Evolutionary conservation across 208 protist species (phyloP).

Genomic region (Herpetomonas muscarum): DNA sequence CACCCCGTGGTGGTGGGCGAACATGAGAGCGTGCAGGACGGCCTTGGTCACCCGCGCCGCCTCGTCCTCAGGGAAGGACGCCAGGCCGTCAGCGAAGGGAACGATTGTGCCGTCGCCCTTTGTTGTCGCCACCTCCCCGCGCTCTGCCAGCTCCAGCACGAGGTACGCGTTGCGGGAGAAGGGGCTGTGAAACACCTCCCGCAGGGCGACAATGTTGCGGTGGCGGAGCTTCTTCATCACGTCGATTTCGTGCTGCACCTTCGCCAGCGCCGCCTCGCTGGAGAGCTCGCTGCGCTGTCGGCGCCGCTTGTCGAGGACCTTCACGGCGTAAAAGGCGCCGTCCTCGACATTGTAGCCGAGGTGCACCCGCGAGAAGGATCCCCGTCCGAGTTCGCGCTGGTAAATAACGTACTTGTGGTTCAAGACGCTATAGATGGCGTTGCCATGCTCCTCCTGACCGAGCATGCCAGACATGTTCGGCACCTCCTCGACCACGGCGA

Average conservation of each 20-base stretch:
- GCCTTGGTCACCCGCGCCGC: constrained; percentile 29
- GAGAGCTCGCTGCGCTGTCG: constrained; percentile 34
- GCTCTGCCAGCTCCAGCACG: constrained; percentile 81
- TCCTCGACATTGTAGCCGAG: constrained; percentile 46
- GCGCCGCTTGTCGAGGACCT: constrained; percentile 41
- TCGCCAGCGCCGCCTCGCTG: constrained; percentile 21
- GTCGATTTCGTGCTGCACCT: constrained; percentile 76
- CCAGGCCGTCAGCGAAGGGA: constrained; percentile 17
- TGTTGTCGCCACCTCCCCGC: constrained; percentile 44
- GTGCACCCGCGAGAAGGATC: constrained; percentile 67
- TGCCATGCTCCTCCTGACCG: neutral
- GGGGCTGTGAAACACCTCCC: constrained; percentile 93
- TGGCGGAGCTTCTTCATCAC: constrained; percentile 93
- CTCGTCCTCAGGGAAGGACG: constrained; percentile 21
- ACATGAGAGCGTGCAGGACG: constrained; percentile 37
- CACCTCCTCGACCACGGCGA: constrained; percentile 15
- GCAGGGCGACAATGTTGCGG: constrained; percentile 85
- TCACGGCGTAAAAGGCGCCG: constrained; percentile 48
- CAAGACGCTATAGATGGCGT: constrained; percentile 27
- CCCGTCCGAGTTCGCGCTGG: constrained; percentile 38
- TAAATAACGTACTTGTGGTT: constrained; percentile 75
- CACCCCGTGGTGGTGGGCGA: constrained; percentile 48
- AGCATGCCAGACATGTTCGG: constrained; percentile 4
- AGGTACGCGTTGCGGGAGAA: constrained; percentile 73
- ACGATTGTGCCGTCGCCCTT: constrained; percentile 39